Evolutionary conservation across 805 yeast genomes (phyloP), one percentile per base, ranked within the genome.

Genomic region (Cyberlindnera maritima): DNA sequence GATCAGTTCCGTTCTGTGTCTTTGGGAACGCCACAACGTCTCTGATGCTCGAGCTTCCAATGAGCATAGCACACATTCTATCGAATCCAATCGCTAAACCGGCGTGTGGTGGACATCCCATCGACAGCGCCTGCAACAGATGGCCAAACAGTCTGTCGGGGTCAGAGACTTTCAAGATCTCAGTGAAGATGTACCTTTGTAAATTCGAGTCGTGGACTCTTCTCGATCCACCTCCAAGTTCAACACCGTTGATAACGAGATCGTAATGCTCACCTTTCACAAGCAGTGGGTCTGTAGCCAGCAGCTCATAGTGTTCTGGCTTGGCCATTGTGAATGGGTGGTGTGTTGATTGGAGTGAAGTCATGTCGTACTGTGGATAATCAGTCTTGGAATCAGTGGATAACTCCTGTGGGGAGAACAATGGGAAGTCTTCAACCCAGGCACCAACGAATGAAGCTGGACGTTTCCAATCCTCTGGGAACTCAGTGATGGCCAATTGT

Each of bases 41-140:
- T 54, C 97, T 71, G 29, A 94, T 91, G 52, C 88, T 87, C 4
- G 72, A 60, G 17, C 84, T 73, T 0, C 89, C 94, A n/a, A 83
- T 65, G 28, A 92, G 62, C 92, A 92, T 89, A 0, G 99, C 94
- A 58, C 95, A 83, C 72, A 94, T 70, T 52, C 99, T 72, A 63
- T 94, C 99, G 56, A 94, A 87, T 0, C 99, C 99, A 31, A 94
- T 72, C 0, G 99, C 99, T 33, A 94, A 72, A 0, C 99, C 99
- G 2, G 97, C 97, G 67, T 94, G 99, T 1, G 99, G 99, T 1
- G 99, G 99, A 60, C 98, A 89, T 1, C 99, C 99, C 68, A 86
- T 80, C 20, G 79, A 79, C 46, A 94, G 77, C 0, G 97, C 97
- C 35, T 74, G 70, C 28, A 94, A 70, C 35, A 94, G 71, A 66